Conservation (phyloP, 2,329 filamentous ascomycete species). For the Aspergillus aculeatinus region DNA sequence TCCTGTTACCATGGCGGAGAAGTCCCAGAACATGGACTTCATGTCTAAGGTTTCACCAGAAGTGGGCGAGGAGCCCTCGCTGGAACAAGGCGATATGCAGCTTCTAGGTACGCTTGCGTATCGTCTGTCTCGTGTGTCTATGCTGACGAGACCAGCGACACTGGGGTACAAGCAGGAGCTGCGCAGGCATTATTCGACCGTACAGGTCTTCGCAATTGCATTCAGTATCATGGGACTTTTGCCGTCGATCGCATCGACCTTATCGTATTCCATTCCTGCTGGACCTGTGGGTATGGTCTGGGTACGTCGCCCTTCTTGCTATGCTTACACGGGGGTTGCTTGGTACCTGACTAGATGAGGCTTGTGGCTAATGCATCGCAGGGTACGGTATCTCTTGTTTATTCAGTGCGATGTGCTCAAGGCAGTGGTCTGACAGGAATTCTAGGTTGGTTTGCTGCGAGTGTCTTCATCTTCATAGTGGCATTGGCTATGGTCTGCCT, state of each 20-base stretch:
- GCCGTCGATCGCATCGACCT: slow-evolving; percentile 59
- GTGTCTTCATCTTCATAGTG: slow-evolving; percentile 57
- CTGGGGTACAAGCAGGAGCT: slow-evolving; percentile 60
- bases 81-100: slow-evolving; percentile 24
- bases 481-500: slow-evolving; percentile 57
- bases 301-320: slow-evolving; percentile 34
- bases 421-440: slow-evolving; percentile 1
- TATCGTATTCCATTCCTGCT: slow-evolving; percentile 58
- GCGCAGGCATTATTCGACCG: slow-evolving; percentile 59
- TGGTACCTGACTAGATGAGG: slow-evolving; percentile 11
- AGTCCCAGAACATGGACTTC: background rate
- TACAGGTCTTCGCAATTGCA: slow-evolving; percentile 61
- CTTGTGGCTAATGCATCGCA: slow-evolving; percentile 15
- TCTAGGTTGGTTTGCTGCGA: slow-evolving; percentile 55
- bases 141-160: slow-evolving; percentile 24
- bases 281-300: slow-evolving; percentile 63
- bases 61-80: slow-evolving; percentile 1
- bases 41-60: background rate
- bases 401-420: background rate
- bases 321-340: no score
- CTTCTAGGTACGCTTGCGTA: slow-evolving; percentile 18
- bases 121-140: background rate
- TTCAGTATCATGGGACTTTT: slow-evolving; percentile 62
- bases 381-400: slow-evolving; percentile 7
- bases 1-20: background rate